phyloP scores from a whole-genome alignment of 805 yeast genomes.

The Yarrowia porcina region DNA sequence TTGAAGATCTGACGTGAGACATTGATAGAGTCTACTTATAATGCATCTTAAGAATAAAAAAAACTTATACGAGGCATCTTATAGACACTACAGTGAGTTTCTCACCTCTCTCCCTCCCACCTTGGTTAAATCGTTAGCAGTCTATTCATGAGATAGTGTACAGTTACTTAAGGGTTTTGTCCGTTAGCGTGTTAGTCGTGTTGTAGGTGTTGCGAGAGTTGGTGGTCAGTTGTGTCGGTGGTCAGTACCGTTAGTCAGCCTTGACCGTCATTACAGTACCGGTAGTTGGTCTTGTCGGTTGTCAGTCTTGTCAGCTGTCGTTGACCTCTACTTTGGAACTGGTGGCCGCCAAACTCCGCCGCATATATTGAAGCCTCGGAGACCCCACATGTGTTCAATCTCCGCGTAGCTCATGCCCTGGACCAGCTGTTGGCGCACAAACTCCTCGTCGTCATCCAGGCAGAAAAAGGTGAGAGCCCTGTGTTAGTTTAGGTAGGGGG shows the following conservation, averaged over 20 bases:
- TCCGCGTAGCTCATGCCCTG: constrained; percentile 20
- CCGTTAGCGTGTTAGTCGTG: background rate
- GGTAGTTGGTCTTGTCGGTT: background rate
- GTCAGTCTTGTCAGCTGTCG: background rate
- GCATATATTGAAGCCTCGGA: constrained; percentile 5
- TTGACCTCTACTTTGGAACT: background rate
- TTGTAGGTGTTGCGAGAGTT: no score
- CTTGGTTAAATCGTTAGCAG: background rate
- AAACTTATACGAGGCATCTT: no score
- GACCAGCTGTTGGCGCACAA: constrained; percentile 20
- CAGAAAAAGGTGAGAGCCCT: constrained; percentile 20
- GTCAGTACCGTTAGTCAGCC: no score
- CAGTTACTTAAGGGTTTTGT: background rate
- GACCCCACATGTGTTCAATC: constrained; percentile 17
- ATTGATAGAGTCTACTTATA: no score
- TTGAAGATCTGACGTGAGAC: background rate
- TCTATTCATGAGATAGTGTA: background rate
- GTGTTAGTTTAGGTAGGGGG: constrained; percentile 17
- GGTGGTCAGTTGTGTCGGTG: no score
- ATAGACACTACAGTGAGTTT: no score
- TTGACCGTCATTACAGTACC: no score
- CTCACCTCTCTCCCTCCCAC: no score
- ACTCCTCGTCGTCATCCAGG: constrained; percentile 23
- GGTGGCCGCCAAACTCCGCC: constrained; percentile 16
- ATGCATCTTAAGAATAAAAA: no score